Conservation (phyloP, 2,329 filamentous ascomycete species). For the Onygena corvina region DNA sequence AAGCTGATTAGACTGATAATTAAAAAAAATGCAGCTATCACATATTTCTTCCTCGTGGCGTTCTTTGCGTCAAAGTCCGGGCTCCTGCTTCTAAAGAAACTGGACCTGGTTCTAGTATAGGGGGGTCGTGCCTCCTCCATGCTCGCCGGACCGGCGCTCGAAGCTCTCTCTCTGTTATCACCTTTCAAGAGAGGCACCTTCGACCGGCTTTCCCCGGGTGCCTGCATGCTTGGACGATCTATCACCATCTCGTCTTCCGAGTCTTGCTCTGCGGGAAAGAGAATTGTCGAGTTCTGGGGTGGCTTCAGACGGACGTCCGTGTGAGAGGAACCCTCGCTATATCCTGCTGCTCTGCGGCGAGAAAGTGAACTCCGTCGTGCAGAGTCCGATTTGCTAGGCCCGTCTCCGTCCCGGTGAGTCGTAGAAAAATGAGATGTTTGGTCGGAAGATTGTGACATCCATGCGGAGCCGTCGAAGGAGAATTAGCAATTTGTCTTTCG, state of each 20-base stretch:
- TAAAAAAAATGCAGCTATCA: conserved; percentile 74
- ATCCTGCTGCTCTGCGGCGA: conserved; percentile 1
- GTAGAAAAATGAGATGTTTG: neutral
- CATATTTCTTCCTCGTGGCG: conserved; percentile 70
- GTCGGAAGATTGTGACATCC: conserved; percentile 9
- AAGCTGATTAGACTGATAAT: conserved; percentile 74
- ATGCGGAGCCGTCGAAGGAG: conserved; percentile 7
- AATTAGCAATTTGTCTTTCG: neutral
- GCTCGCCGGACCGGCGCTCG: conserved; percentile 21
- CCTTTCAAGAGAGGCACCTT: conserved; percentile 45
- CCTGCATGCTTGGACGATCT: conserved; percentile 38
- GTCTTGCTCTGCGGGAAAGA: conserved; percentile 20
- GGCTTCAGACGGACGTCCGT: neutral
- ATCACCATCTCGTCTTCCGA: conserved; percentile 36
- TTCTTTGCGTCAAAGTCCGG: conserved; percentile 53
- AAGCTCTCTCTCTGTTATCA: conserved; percentile 30
- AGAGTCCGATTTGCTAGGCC: neutral
- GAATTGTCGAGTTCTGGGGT: neutral
- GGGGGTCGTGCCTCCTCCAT: conserved; percentile 27
- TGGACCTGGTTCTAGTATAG: conserved; percentile 46
- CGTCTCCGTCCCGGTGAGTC: conserved; percentile 3
- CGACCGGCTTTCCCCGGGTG: conserved; percentile 38
- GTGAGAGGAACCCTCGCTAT: neutral
- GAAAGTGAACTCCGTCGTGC: conserved; percentile 4
- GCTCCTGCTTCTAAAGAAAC: conserved; percentile 63